These are phyloP conservation scores for Knoxia roxburghii DNA, from an alignment of 257 asterid species.

Conservation along the genomic window DNA sequence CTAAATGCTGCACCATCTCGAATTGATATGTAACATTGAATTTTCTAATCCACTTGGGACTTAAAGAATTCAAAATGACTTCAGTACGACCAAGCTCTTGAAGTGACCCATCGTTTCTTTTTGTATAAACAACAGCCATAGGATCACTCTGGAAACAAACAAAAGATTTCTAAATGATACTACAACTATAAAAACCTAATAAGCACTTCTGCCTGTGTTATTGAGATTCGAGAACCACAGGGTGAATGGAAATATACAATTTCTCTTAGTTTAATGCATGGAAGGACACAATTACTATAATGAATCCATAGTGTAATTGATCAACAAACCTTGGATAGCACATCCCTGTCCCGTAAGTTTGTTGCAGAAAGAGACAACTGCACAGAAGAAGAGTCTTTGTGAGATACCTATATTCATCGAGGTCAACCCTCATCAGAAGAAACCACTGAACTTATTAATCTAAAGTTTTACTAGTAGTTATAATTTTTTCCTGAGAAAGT, in stretches of 20 bases:
- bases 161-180: conserved; percentile 7
- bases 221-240: background rate
- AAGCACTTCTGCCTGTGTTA: background rate
- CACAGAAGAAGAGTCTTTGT: conserved; percentile 27
- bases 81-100: conserved; percentile 93
- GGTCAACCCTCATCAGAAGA: background rate
- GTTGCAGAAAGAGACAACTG: conserved; percentile 92
- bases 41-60: conserved; percentile 88
- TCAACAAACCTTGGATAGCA: conserved; percentile 87
- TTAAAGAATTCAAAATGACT: conserved; percentile 84
- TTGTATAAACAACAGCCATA: conserved; percentile 71
- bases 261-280: background rate
- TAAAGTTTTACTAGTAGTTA: background rate
- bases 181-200: background rate
- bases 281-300: background rate
- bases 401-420: conserved; percentile 8
- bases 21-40: conserved; percentile 68
- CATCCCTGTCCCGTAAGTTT: conserved; percentile 79
- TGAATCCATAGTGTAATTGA: conserved; percentile 9
- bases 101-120: conserved; percentile 68
- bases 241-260: background rate
- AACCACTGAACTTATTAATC: background rate
- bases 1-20: conserved; percentile 87
- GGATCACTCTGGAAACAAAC: conserved; percentile 86
- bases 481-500: background rate